Percentiles rank a stretch among this genome's conserved stretches.
These are phyloP conservation scores for Verticillium alfalfae DNA, from an alignment of 2,329 filamentous ascomycete genomes.

Conservation along the genomic window DNA sequence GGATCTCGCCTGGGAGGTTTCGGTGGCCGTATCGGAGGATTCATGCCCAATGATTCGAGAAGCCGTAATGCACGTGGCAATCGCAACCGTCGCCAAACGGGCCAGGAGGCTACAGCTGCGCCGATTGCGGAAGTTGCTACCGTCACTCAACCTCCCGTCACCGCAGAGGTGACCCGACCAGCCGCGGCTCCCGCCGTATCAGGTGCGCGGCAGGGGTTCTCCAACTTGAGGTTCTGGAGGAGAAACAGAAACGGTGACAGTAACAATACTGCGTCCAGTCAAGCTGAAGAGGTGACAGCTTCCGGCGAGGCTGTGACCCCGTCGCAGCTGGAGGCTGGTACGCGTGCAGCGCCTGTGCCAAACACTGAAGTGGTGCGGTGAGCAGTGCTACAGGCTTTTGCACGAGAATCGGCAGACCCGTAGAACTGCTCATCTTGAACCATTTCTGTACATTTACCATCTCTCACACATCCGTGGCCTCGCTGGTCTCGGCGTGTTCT, in stretches of 20 bases:
- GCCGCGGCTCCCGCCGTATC: neutral
- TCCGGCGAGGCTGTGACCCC: conserved; percentile 31
- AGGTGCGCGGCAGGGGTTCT: conserved; percentile 6
- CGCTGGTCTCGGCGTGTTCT: neutral
- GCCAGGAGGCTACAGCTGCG: conserved; percentile 2
- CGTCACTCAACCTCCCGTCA: neutral
- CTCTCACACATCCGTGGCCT: neutral
- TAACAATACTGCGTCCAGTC: neutral
- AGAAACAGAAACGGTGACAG: conserved; percentile 15
- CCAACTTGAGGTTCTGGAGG: conserved; percentile 10
- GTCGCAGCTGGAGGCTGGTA: conserved; percentile 41
- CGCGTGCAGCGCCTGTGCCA: conserved; percentile 17
- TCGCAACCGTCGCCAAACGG: conserved; percentile 2
- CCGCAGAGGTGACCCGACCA: neutral
- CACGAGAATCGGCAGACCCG: neutral
- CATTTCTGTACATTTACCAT: neutral
- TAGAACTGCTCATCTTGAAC: neutral
- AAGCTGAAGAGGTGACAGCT: conserved; percentile 11
- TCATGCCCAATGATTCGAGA: neutral
- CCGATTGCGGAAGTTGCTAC: neutral
- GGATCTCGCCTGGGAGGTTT: conserved; percentile 11
- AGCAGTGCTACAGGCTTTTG: neutral
- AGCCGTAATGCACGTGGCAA: conserved; percentile 4
- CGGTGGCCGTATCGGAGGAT: conserved; percentile 8
- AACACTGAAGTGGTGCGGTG: neutral